Base-by-base conservation (phyloP, 768 basidiomycete genomes). In the Guyanaporus albipodus region DNA sequence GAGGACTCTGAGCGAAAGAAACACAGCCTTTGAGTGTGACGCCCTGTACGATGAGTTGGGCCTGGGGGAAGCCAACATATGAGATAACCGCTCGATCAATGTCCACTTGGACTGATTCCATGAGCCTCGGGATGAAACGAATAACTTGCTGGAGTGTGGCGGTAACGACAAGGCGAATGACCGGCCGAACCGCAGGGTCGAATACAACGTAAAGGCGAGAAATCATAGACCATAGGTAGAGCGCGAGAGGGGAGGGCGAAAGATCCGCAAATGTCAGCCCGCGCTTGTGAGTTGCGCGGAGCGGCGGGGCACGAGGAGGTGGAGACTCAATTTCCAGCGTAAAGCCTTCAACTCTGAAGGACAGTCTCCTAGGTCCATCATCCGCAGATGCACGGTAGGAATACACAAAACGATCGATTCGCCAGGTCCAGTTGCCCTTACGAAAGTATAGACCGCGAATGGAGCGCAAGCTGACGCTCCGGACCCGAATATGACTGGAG, bases 361-460 rank as follows among this genome's bases (percentile, higher is more conserved):
- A 77, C n/a, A 88, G 65, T 29, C 81, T 78, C 48, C 75, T 77
- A 1, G 75, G 73, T 6, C 59, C 63, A 10, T 71, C 73, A 21
- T 76, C 69, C 22, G 73, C 64, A 10, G 70, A 73, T 10, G 77
- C 70, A 46, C 75, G 73, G 64, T 82, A 86, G 41, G 81, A 67
- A 35, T 74, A 67, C 17, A 72, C 77, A 37, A 91, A 77, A 43
- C 87, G 81, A 48, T 89, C 85, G n/a, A 84, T 72, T 24, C 73
- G 75, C 68, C 78, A 78, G 22, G 74, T 77, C 43, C 73, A 68
- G 39, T 61, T 66, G 23, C 82, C 81, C 24, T 70, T 71, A 37
- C 78, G 75, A 50, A 87, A 75, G 64, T 83, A 87, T 18, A 90
- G 69, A 27, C 87, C 87, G 43, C 86, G 82, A 49, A 91, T 79